A percentile compares a stretch with the other conserved stretches of the same genome.
Conservation (phyloP, 2,329 filamentous ascomycete species). For the Akanthomyces muscarius region DNA sequence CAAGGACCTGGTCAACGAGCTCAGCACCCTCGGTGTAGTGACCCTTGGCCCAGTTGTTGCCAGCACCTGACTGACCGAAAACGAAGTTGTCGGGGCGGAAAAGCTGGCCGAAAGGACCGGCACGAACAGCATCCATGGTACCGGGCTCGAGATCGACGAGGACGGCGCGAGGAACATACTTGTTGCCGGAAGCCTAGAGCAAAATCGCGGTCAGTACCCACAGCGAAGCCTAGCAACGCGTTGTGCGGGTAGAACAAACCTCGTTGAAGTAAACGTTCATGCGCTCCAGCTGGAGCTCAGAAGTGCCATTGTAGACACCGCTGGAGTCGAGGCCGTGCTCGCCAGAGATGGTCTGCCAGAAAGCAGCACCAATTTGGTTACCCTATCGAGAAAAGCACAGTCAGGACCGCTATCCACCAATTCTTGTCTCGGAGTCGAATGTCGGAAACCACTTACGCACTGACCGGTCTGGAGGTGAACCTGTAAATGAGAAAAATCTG, state of each 20-base stretch:
- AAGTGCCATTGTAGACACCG: conserved; percentile 98
- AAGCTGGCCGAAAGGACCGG: conserved; percentile 95
- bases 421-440: neutral
- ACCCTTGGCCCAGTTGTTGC: conserved; percentile 99
- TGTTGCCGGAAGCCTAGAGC: conserved; percentile 86
- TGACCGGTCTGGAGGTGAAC: conserved; percentile 99
- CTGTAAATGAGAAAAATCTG: conserved; percentile 54
- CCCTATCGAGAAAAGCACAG: conserved; percentile 55
- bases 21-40: conserved; percentile 99
- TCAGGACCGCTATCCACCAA: conserved; percentile 32
- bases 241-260: conserved; percentile 35
- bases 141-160: conserved; percentile 99
- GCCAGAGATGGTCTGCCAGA: conserved; percentile 89
- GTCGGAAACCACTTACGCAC: conserved; percentile 64
- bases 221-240: conserved; percentile 1
- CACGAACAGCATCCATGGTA: conserved; percentile 99
- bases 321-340: conserved; percentile 97
- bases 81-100: conserved; percentile 99
- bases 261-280: conserved; percentile 99
- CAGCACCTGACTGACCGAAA: conserved; percentile 98
- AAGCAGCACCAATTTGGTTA: conserved; percentile 99
- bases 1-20: conserved; percentile 95
- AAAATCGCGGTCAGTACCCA: conserved; percentile 12
- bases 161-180: conserved; percentile 98
- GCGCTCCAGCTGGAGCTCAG: conserved; percentile 98